Evolutionary conservation across 2,329 filamentous ascomycete species (phyloP).

Genomic region (Mycosphaerella sp.): DNA sequence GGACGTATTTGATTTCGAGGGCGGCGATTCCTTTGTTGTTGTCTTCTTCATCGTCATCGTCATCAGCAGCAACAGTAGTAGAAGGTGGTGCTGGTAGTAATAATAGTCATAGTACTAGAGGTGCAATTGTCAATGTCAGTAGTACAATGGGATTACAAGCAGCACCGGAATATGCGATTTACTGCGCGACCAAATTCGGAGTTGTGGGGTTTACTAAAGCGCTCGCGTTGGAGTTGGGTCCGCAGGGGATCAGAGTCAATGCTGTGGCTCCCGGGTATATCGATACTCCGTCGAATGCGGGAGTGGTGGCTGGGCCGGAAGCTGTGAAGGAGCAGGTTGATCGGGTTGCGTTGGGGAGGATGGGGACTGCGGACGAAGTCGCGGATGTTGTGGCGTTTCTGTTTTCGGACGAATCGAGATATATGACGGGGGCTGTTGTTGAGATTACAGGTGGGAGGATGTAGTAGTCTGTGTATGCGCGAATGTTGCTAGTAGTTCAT

Average conservation of each 20-base stretch:
- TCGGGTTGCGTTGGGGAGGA: slow-evolving; percentile 39
- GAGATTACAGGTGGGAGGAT: slow-evolving; percentile 43
- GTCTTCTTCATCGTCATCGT: too few relatives aligned
- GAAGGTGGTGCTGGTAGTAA: too few relatives aligned
- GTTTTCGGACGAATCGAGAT: slow-evolving; percentile 41
- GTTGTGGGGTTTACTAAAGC: slow-evolving; percentile 43
- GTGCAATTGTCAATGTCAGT: slow-evolving; percentile 40
- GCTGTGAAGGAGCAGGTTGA: slow-evolving; percentile 37
- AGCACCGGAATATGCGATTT: slow-evolving; percentile 38
- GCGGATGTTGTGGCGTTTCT: slow-evolving; percentile 48
- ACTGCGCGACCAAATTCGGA: slow-evolving; percentile 41
- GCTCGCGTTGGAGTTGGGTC: slow-evolving; percentile 38
- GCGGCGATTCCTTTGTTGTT: slow-evolving; percentile 37
- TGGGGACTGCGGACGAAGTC: slow-evolving; percentile 45
- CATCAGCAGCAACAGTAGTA: too few relatives aligned
- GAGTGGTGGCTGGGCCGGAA: slow-evolving; percentile 45
- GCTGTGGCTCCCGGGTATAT: slow-evolving; percentile 41
- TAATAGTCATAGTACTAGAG: too few relatives aligned
- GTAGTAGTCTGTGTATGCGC: background rate
- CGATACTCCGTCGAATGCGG: slow-evolving; percentile 46
- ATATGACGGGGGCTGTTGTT: slow-evolving; percentile 45
- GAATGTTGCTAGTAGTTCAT: too few relatives aligned
- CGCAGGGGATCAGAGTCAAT: slow-evolving; percentile 37
- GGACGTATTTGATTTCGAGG: slow-evolving; percentile 38
- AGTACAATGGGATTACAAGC: slow-evolving; percentile 37